phyloP scores from a whole-genome alignment of 2,329 filamentous ascomycete genomes.

The Penicillium sp. region DNA sequence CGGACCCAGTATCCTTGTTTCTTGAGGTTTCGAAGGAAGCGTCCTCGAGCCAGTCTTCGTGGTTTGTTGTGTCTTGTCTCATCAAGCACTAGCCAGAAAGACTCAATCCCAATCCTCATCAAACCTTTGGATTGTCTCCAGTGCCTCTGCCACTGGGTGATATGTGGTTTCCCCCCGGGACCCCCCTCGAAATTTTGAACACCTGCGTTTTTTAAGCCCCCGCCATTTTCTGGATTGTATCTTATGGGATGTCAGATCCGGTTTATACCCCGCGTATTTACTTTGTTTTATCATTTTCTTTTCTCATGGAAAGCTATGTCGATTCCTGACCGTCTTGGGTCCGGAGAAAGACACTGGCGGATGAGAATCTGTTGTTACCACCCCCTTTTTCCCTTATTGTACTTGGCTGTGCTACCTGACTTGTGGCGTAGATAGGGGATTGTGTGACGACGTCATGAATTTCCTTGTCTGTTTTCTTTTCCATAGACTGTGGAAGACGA shows the following conservation, averaged over 20 bases:
- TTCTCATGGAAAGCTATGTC: slow-evolving; percentile 12
- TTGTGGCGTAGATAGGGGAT: slow-evolving; percentile 12
- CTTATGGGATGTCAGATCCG: slow-evolving; percentile 16
- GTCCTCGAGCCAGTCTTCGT: not conserved
- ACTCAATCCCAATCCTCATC: not conserved
- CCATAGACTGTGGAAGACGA: slow-evolving; percentile 13
- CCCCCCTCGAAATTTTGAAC: not conserved
- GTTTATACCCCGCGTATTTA: slow-evolving; percentile 14
- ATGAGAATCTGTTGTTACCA: not conserved
- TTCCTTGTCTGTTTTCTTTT: slow-evolving; percentile 17
- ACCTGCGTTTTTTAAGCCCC: not conserved
- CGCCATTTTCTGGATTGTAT: slow-evolving; percentile 13
- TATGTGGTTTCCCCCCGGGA: not conserved
- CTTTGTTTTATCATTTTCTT: slow-evolving; percentile 2
- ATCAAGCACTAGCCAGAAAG: not conserved
- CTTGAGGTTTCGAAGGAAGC: not conserved
- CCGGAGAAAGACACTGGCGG: not conserved
- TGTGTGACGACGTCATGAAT: slow-evolving; percentile 26
- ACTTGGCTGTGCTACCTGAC: slow-evolving; percentile 9
- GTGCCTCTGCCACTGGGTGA: not conserved
- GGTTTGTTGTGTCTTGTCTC: not conserved
- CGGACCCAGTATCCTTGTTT: not conserved
- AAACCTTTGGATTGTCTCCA: not conserved
- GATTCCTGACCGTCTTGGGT: not conserved
- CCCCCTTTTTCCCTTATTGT: slow-evolving; percentile 2